These are phyloP conservation scores for Sporothrix sp. DNA, from an alignment of 2,329 filamentous ascomycete species.

Conservation along the genomic window DNA sequence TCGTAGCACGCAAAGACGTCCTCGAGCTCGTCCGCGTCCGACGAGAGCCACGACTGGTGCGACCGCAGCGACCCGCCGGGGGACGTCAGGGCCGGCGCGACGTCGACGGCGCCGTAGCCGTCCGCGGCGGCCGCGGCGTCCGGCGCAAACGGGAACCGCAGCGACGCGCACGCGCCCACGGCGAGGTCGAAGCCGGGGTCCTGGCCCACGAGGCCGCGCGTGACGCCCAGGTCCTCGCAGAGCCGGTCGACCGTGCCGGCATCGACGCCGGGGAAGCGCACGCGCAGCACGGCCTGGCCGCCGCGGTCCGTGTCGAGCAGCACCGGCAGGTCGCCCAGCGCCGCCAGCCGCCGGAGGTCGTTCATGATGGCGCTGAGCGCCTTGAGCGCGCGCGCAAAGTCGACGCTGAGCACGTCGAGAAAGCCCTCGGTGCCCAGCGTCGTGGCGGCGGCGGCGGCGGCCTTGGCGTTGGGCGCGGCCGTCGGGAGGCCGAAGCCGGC, in stretches of 20 bases:
- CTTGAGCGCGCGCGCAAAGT: conserved; percentile 79
- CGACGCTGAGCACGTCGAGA: conserved; percentile 72
- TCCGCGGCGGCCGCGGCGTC: conserved; percentile 23
- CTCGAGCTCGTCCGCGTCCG: conserved; percentile 16
- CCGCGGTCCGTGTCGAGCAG: conserved; percentile 42
- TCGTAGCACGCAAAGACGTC: conserved; percentile 15
- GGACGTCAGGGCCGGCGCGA: conserved; percentile 29
- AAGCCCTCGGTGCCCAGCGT: conserved; percentile 75
- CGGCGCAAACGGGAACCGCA: conserved; percentile 81
- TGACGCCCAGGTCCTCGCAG: conserved; percentile 79
- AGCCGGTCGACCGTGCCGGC: conserved; percentile 69
- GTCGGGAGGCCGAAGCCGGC: conserved; percentile 45
- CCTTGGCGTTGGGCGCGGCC: background rate
- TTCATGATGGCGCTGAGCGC: conserved; percentile 71
- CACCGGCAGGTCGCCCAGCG: conserved; percentile 75
- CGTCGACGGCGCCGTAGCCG: background rate
- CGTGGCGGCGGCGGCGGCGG: too few species aligned
- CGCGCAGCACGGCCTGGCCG: conserved; percentile 51
- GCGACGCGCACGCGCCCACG: conserved; percentile 60
- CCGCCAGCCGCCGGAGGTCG: conserved; percentile 68
- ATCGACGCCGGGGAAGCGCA: conserved; percentile 89
- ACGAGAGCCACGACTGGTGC: conserved; percentile 18
- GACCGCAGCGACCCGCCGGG: conserved; percentile 41
- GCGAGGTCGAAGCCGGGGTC: conserved; percentile 62
- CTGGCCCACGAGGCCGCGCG: conserved; percentile 67